These are phyloP conservation scores for Xylaria sp. DNA, from an alignment of 2,329 filamentous ascomycete species.

Conservation along the genomic window DNA sequence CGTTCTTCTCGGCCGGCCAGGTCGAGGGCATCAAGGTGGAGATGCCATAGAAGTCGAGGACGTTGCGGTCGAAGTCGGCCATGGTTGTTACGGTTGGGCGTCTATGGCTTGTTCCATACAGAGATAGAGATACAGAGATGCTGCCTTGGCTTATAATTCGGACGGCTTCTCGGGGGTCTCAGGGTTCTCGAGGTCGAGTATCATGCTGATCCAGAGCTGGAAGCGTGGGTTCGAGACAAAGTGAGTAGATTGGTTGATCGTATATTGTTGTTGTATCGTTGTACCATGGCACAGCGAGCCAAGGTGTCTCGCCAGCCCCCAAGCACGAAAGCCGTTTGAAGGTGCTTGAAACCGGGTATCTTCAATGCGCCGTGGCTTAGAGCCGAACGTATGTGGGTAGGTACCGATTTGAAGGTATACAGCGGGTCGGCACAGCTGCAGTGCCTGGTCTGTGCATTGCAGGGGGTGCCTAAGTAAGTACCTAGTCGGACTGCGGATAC, in stretches of 20 bases:
- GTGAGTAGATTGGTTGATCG: background rate
- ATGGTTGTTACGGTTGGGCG: conserved; percentile 50
- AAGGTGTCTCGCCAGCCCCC: too few species aligned
- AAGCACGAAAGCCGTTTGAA: background rate
- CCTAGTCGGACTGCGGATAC: too few species aligned
- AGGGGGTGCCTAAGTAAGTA: too few species aligned
- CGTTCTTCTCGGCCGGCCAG: conserved; percentile 82
- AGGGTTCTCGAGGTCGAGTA: conserved; percentile 8
- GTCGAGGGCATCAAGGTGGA: conserved; percentile 79
- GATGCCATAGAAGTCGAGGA: conserved; percentile 92
- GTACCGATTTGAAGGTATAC: background rate
- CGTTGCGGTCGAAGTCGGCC: conserved; percentile 78
- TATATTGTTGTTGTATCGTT: background rate
- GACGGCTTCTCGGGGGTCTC: background rate
- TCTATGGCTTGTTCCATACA: conserved; percentile 9
- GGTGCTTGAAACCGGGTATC: background rate
- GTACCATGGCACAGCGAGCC: too few species aligned
- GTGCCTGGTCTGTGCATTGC: too few species aligned
- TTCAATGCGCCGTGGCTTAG: background rate
- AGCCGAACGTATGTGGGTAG: too few species aligned
- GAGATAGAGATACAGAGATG: background rate
- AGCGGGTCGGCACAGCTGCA: too few species aligned
- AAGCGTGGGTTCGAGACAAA: background rate
- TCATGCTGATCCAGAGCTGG: conserved; percentile 1
- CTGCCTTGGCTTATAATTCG: background rate